Evolutionary conservation across 352 stramenopile species (phyloP).

Genomic region (Globisporangium mamillatum): DNA sequence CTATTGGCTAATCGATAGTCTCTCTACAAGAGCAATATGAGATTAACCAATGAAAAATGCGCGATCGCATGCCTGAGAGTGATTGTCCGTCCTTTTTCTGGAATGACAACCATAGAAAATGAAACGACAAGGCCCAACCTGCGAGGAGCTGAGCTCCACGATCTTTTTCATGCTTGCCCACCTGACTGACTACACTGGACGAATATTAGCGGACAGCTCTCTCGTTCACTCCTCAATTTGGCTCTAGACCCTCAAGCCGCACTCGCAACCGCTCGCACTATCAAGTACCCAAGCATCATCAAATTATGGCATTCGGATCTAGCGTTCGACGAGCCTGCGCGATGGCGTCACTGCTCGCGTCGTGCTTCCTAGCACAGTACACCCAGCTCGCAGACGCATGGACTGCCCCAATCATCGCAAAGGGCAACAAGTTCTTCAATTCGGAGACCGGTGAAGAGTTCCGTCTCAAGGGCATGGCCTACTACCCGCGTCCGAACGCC

Average conservation of each 20-base stretch:
- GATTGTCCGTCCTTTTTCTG: neutral
- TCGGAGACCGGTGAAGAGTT: conserved; percentile 59
- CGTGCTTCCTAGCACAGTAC: neutral
- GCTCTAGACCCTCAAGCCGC: neutral
- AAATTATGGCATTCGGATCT: conserved; percentile 11
- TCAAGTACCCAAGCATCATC: neutral
- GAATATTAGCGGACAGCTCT: neutral
- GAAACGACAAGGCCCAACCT: neutral
- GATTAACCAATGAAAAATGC: conserved; percentile 5
- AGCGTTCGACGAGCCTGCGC: conserved; percentile 6
- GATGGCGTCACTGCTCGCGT: neutral
- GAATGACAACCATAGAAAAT: conserved; percentile 1
- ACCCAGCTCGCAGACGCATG: conserved; percentile 8
- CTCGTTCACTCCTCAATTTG: neutral
- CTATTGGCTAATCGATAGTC: neutral
- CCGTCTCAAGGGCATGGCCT: conserved; percentile 62
- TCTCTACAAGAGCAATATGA: neutral
- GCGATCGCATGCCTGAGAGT: neutral
- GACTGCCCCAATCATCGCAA: conserved; percentile 32
- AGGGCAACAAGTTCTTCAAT: conserved; percentile 77
- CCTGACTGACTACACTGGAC: neutral
- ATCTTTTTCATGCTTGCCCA: neutral
- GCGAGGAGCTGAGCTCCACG: neutral
- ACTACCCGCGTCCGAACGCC: conserved; percentile 65
- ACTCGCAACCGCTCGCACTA: neutral